Evolutionary conservation across 148 eudicot genomes (phyloP), one percentile per base, ranked within the genome.

Genomic region (Hydrangea macrophylla): DNA sequence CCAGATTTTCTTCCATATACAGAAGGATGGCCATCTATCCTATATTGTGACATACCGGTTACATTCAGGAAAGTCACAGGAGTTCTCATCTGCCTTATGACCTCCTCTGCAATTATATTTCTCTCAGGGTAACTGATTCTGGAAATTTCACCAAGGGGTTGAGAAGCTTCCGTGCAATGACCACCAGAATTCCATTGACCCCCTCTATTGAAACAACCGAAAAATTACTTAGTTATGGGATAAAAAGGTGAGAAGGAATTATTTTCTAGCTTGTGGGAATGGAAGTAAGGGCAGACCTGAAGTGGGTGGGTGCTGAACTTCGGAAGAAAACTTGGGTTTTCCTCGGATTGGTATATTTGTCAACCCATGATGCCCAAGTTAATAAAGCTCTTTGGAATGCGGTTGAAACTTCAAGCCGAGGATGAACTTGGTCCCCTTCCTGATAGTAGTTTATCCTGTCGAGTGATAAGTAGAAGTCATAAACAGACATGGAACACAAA

Each of bases 171-270:
- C 78, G 70, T 76, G 70, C 98, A 94, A 60, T 88, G 96, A 30
- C 98, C 98, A n/a, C 98, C 97, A 20, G 82, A 70, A 70, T 94
- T 86, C 98, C 98, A 94, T 42, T 65, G 85, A 72, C 98, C 98
- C 58, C 88, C 98, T 50, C 98, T 92, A 81, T 63, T 56, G 51
- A 79, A 54, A n/a, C 35, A 23, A 71, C 71, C 55, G 67, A 70
- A 40, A 64, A 12, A 36, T 2, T 55, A 61, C 15, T 63, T 55
- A 27, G 45, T n/a, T n/a, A 37, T 28, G 64, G 36, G 53, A 36
- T 17, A 45, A 2, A 20, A n/a, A 26, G 18, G 27, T 45, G 9
- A 51, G 40, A 35, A 23, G 61, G 26, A 67, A 17, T 53, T 5
- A 7, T 32, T 11, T 44, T 65, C 23, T 20, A 17, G 28, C 3